Evolutionary conservation across 768 basidiomycete genomes (phyloP).

Genomic region (Lentinus brumalis): DNA sequence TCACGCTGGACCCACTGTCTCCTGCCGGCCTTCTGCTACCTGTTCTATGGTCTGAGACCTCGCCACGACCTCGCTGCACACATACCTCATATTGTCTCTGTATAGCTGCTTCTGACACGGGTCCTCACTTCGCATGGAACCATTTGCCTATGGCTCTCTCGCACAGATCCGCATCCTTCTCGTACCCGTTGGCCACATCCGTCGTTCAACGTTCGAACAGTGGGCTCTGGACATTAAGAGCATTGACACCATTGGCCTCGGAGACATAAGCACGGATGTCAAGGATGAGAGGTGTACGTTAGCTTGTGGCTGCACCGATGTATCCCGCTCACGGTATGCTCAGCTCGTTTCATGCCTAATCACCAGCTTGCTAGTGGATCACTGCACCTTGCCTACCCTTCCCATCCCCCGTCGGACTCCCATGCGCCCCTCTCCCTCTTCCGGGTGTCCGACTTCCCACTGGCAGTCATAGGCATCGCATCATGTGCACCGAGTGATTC

Average conservation of each 20-base stretch:
- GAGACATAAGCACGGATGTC: conserved; percentile 79
- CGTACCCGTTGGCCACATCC: conserved; percentile 81
- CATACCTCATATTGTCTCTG: not conserved
- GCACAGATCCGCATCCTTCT: conserved; percentile 86
- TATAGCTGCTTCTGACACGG: not conserved
- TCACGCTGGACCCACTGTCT: not conserved
- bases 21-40: not conserved
- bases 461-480: conserved; percentile 88
- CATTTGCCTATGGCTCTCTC: conserved; percentile 75
- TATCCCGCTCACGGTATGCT: conserved; percentile 9
- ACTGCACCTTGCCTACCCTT: conserved; percentile 78
- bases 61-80: too few species aligned
- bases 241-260: conserved; percentile 73
- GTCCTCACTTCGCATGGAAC: conserved; percentile 52
- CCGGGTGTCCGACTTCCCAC: conserved; percentile 77
- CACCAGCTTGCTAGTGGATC: conserved; percentile 67
- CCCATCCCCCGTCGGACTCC: conserved; percentile 71
- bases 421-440: conserved; percentile 72
- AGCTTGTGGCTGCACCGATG: conserved; percentile 1
- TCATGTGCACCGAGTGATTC: conserved; percentile 61
- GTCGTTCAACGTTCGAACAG: conserved; percentile 65
- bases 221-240: conserved; percentile 74
- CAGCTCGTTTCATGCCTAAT: conserved; percentile 83
- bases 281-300: conserved; percentile 74
- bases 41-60: conserved; percentile 1